A percentile compares a stretch with the other conserved stretches of the same genome.
These are phyloP conservation scores for Calonectria hongkongensis DNA, from an alignment of 2,329 filamentous ascomycete species.

Conservation along the genomic window DNA sequence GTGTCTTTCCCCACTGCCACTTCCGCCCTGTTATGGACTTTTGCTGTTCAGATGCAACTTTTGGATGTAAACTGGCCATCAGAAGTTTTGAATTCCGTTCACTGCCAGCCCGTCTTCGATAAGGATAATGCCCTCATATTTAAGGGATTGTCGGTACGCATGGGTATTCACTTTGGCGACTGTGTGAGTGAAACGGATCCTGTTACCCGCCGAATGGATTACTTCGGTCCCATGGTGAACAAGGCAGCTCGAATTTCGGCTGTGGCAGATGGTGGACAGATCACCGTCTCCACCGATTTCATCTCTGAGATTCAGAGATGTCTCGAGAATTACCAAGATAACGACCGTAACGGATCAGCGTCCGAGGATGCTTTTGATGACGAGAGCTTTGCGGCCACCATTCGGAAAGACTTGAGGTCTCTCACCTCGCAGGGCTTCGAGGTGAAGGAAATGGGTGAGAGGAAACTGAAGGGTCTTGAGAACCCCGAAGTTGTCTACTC, in stretches of 20 bases:
- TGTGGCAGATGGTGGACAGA: slow-evolving; percentile 96
- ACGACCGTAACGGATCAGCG: slow-evolving; percentile 80
- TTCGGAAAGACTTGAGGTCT: slow-evolving; percentile 90
- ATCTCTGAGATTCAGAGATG: slow-evolving; percentile 96
- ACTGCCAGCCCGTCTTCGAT: slow-evolving; percentile 88
- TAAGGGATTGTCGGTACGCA: slow-evolving; percentile 93
- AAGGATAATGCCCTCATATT: slow-evolving; percentile 93
- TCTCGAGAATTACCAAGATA: slow-evolving; percentile 91
- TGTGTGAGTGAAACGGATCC: slow-evolving; percentile 97
- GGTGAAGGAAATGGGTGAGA: slow-evolving; percentile 96
- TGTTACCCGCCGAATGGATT: slow-evolving; percentile 98
- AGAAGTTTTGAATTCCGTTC: slow-evolving; percentile 90
- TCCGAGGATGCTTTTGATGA: slow-evolving; percentile 83
- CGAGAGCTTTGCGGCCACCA: slow-evolving; percentile 83
- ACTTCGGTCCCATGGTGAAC: slow-evolving; percentile 99
- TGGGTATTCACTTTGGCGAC: slow-evolving; percentile 97
- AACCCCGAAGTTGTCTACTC: slow-evolving; percentile 97
- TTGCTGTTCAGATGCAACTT: slow-evolving; percentile 91
- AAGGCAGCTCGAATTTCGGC: slow-evolving; percentile 95
- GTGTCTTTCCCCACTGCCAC: slow-evolving; percentile 98
- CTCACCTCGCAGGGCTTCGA: slow-evolving; percentile 95
- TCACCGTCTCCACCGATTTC: slow-evolving; percentile 97
- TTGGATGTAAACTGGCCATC: slow-evolving; percentile 94
- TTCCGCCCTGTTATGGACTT: slow-evolving; percentile 95
- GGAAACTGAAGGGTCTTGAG: slow-evolving; percentile 96